Evolutionary conservation across 2,329 filamentous ascomycete species (phyloP).

Genomic region (Aaosphaeria pasadenensis): DNA sequence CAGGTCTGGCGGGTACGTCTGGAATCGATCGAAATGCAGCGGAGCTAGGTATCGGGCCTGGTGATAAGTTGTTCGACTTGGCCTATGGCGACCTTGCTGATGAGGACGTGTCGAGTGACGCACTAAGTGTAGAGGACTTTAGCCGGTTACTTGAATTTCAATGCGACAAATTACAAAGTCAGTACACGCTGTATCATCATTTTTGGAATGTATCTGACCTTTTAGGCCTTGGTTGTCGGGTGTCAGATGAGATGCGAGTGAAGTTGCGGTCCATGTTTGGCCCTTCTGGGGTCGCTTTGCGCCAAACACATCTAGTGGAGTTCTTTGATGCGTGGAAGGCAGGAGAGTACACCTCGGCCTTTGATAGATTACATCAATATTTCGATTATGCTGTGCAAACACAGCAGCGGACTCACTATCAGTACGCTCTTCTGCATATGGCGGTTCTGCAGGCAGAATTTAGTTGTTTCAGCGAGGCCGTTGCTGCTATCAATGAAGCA

Average conservation of each 20-base stretch:
- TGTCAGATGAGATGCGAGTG: conserved; percentile 70
- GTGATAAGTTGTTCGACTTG: conserved; percentile 47
- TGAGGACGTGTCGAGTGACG: conserved; percentile 36
- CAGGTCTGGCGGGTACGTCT: conserved; percentile 19
- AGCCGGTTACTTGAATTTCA: conserved; percentile 84
- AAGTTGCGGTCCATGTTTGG: conserved; percentile 68
- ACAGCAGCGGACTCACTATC: conserved; percentile 80
- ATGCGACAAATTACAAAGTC: conserved; percentile 81
- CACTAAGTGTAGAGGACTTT: conserved; percentile 73
- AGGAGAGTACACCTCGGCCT: conserved; percentile 84
- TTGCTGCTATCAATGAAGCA: conserved; percentile 92
- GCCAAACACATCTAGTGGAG: conserved; percentile 72
- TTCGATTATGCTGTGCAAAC: conserved; percentile 96
- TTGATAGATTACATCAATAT: conserved; percentile 89
- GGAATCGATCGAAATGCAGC: conserved; percentile 61
- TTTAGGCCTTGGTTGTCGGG: conserved; percentile 69
- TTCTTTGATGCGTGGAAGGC: conserved; percentile 92
- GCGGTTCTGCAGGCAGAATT: conserved; percentile 94
- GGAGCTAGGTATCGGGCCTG: conserved; percentile 54
- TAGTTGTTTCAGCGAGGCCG: conserved; percentile 82
- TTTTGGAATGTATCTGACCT: conserved; percentile 4
- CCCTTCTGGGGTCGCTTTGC: conserved; percentile 66
- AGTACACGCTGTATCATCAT: conserved; percentile 10
- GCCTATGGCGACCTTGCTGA: conserved; percentile 50
- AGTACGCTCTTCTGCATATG: conserved; percentile 90